Evolutionary conservation across 2,329 filamentous ascomycete species (phyloP), one percentile per base, ranked within the genome.

Genomic region (Pseudogymnoascus sp.): DNA sequence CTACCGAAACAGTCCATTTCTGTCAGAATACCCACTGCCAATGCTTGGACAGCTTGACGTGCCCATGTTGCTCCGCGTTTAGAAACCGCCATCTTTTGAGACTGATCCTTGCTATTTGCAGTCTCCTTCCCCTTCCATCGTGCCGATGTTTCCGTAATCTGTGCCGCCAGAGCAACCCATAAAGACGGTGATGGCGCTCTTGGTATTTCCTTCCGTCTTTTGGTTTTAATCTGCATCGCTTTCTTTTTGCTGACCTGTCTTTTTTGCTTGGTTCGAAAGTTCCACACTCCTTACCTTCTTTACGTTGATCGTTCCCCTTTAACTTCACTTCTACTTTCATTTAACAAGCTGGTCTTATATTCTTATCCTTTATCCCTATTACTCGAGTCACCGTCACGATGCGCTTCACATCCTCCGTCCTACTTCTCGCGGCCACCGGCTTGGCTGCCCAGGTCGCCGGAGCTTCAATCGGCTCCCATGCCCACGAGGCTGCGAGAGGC

Each of bases 161-260:
- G 16, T 38, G 34, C 28, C 36, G 31, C 37, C 34, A 40, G 37
- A 60, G 18, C 59, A 56, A 34, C n/a, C 49, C 49, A 56, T 56
- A 56, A 56, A 56, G 49, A 34, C 28, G 49, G 49, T 28, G 34
- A 42, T 60, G 59, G 59, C 59, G 59, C 59, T 60, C 59, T 60
- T 60, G 59, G 59, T 60, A 60, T 60, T 60, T 60, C 12, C 18
- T 60, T 60, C 31, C 9, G 34, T 60, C 59, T 60, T 60, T 56
- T 34, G 23, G 5, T 25, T 38, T 40, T 60, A 21, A 60, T 38
- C 18, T 40, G 23, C 37, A 38, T 42, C 37, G 59, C 59, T 42
- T 38, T 60, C 34, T 60, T 38, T 60, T 18, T 42, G 16, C 37
- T 42, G 34, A 18, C 59, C 59, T 60, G 34, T 60, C 34, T 60